Base-by-base conservation (phyloP, 176 grass and related monocot species). In the Eragrostis nindensis region DNA sequence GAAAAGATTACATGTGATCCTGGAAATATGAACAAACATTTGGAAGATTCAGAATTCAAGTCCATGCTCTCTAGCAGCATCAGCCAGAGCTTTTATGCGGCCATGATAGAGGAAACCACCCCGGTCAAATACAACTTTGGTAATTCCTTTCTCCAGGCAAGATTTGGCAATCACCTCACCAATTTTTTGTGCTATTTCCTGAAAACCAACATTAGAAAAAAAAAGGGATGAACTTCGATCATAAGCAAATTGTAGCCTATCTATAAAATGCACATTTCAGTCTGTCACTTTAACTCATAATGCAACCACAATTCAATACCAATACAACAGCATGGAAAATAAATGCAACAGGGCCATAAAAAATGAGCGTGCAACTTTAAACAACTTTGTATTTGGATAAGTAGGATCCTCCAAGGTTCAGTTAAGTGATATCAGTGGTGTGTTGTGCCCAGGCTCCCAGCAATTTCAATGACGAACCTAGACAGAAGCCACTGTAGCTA, bases 71-170 rank as follows among this genome's bases (percentile, higher is more conserved):
- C 96, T 89, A 22, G 96, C 96, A 72, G 96, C 78, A 68, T 95
- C 86, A 57, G 96, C 92, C 29, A 98, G 64, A 74, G 96, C 96
- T 91, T 93, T 90, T 43, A 98, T 86, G 84, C 92, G 84, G 2
- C 95, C 96, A 3, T 93, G 90, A 76, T 95, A 98, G 46, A 79
- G 90, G 78, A 87, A 98, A 89, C 96, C 90, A 8, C 96, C 96
- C n/a, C 96, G 72, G 67, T 98, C 96, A 24, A 98, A 98, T 60
- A 91, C 92, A 61, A 98, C 92, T 56, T 95, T 98, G 53, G 77
- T 86, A 49, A 98, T 93, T 71, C 96, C 96, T 84, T 95, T 98
- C 75, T 98, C 96, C 88, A 95, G 76, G 78, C 96, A 98, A 72
- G 92, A 87, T 79, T 95, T 95, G 60, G 92, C 96, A 53, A 98